phyloP scores from a whole-genome alignment of 1,284 basidiomycete species.

The Trametes sp. region DNA sequence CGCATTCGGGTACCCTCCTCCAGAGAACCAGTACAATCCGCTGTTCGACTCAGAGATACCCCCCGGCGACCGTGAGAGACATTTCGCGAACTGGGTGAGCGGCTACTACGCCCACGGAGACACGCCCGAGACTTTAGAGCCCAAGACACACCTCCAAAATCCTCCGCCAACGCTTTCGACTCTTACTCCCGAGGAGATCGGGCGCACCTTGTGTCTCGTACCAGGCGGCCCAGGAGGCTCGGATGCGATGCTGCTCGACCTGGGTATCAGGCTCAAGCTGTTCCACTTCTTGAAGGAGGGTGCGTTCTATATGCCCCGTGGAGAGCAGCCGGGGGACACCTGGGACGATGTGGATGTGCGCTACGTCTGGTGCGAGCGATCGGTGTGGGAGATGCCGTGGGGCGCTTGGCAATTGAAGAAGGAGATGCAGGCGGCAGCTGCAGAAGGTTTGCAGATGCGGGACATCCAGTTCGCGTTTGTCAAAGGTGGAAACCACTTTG shows the following conservation, averaged over 20 bases:
- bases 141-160: neutral
- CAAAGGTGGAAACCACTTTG: conserved; percentile 16
- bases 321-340: neutral
- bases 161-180: conserved; percentile 15
- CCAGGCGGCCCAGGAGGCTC: conserved; percentile 13
- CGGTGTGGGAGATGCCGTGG: conserved; percentile 23
- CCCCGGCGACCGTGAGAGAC: neutral
- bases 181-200: conserved; percentile 15
- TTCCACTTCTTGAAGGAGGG: conserved; percentile 5
- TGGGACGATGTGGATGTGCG: conserved; percentile 21
- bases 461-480: conserved; percentile 8
- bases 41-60: conserved; percentile 5
- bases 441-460: neutral
- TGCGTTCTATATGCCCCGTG: conserved; percentile 5
- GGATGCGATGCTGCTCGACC: conserved; percentile 16
- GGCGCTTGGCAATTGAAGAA: conserved; percentile 3
- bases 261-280: conserved; percentile 1
- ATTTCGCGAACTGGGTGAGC: conserved; percentile 19
- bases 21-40: conserved; percentile 15
- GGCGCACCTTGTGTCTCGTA: neutral
- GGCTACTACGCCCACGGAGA: conserved; percentile 26
- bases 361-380: conserved; percentile 16
- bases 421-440: conserved; percentile 1
- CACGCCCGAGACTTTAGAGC: conserved; percentile 16
- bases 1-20: conserved; percentile 10